These are phyloP conservation scores for Entophlyctis luteolus DNA, from an alignment of 192 early-diverging fungal species.

Conservation along the genomic window DNA sequence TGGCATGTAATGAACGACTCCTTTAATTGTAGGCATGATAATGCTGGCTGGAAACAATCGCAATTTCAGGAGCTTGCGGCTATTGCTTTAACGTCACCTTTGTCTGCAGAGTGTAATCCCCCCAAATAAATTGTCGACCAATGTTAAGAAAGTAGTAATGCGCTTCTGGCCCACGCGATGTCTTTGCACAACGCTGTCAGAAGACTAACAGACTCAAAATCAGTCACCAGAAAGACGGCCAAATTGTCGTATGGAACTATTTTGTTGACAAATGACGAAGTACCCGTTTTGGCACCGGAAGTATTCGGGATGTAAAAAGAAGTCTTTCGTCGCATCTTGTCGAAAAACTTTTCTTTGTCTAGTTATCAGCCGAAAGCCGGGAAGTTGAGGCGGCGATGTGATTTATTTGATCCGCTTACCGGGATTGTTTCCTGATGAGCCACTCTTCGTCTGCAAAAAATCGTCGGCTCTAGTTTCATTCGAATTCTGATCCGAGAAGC, in stretches of 20 bases:
- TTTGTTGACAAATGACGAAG: slow-evolving; percentile 34
- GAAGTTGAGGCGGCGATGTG: neutral
- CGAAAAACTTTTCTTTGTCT: slow-evolving; percentile 28
- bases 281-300: slow-evolving; percentile 25
- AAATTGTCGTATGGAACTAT: slow-evolving; percentile 44
- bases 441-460: neutral
- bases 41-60: slow-evolving; percentile 56
- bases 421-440: too few species aligned
- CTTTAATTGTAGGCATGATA: slow-evolving; percentile 73
- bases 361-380: slow-evolving; percentile 3
- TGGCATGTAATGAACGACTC: slow-evolving; percentile 78
- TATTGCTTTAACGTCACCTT: slow-evolving; percentile 48
- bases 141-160: slow-evolving; percentile 73
- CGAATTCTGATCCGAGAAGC: neutral
- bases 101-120: slow-evolving; percentile 55
- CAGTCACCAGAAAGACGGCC: slow-evolving; percentile 38
- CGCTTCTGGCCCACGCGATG: slow-evolving; percentile 35
- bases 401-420: too few species aligned
- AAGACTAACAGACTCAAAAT: neutral
- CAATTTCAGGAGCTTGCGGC: neutral
- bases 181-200: neutral
- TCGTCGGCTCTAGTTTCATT: neutral
- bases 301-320: slow-evolving; percentile 20
- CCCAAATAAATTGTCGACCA: slow-evolving; percentile 70
- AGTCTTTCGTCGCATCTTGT: slow-evolving; percentile 21